Conservation (phyloP, 352 stramenopile species). For the Globisporangium spinosum region DNA sequence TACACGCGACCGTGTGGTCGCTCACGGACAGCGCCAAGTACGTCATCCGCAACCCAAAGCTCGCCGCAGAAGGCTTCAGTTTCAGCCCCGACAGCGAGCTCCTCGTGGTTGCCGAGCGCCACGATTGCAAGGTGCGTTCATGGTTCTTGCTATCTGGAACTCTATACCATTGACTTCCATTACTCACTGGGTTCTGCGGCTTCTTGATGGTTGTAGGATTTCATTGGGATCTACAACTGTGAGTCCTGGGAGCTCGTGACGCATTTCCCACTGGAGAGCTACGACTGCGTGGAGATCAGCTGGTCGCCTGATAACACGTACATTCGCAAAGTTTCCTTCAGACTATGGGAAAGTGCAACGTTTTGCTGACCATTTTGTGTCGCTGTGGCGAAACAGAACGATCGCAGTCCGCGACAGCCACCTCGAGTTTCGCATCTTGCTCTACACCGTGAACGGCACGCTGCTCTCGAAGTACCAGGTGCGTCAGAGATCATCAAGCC, state of each 20-base stretch:
- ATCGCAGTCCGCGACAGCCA: conserved; percentile 71
- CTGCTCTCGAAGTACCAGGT: conserved; percentile 75
- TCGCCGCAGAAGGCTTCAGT: conserved; percentile 55
- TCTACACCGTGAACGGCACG: conserved; percentile 64
- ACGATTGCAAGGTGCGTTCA: conserved; percentile 64
- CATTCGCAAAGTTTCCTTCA: conserved; percentile 9
- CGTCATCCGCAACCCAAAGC: conserved; percentile 65
- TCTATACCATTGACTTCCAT: background rate
- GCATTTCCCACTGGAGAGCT: conserved; percentile 74
- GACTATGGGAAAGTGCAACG: background rate
- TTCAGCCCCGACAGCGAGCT: conserved; percentile 60
- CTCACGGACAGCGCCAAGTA: conserved; percentile 56
- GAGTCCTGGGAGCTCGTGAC: conserved; percentile 65
- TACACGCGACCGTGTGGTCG: conserved; percentile 82
- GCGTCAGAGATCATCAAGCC: background rate
- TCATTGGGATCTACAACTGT: conserved; percentile 72
- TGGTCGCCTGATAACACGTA: conserved; percentile 75
- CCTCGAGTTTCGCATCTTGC: conserved; percentile 67
- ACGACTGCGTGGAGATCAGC: conserved; percentile 69
- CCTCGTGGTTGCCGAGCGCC: conserved; percentile 63
- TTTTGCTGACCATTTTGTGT: no score
- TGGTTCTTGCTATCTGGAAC: background rate
- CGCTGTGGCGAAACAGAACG: conserved; percentile 25
- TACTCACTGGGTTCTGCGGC: background rate
- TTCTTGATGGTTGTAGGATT: conserved; percentile 35